Evolutionary conservation across 208 protist species (phyloP).

Genomic region (Sergeia podlipaevii): DNA sequence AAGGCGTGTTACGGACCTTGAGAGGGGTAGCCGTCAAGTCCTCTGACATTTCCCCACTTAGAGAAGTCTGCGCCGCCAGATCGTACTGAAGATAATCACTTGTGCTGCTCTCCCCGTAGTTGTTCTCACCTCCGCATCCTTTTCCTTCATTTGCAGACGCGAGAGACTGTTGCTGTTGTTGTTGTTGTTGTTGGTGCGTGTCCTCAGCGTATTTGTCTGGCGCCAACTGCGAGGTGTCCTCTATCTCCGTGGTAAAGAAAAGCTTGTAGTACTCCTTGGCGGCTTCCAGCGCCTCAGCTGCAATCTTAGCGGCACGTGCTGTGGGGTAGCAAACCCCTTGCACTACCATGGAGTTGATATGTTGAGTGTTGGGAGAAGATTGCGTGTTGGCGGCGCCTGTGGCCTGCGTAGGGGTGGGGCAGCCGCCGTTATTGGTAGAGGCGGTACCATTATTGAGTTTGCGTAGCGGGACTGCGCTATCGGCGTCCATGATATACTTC

Average conservation of each 20-base stretch:
- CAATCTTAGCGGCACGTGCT: constrained; percentile 13
- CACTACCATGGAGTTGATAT: constrained; percentile 26
- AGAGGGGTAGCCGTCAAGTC: constrained; percentile 7
- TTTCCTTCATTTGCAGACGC: too few relatives aligned
- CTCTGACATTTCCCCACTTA: background rate
- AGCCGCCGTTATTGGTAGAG: background rate
- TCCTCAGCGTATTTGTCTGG: background rate
- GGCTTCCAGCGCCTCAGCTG: constrained; percentile 25
- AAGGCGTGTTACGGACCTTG: constrained; percentile 28
- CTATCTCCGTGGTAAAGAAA: constrained; percentile 21
- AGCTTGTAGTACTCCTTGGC: constrained; percentile 37
- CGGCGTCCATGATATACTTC: background rate
- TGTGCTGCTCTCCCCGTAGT: background rate
- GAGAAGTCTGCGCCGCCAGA: too few relatives aligned
- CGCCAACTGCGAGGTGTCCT: background rate
- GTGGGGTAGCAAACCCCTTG: constrained; percentile 24
- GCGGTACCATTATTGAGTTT: background rate
- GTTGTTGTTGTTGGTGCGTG: background rate
- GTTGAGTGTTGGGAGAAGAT: background rate
- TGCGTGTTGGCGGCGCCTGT: too few relatives aligned
- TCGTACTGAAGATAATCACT: constrained; percentile 3
- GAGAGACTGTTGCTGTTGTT: background rate
- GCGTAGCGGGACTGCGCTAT: background rate
- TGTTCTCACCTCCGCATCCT: background rate
- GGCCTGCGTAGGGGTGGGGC: background rate